Base-by-base conservation (phyloP, 2,329 filamentous ascomycete genomes). In the Davidsoniella neocaledoniae region DNA sequence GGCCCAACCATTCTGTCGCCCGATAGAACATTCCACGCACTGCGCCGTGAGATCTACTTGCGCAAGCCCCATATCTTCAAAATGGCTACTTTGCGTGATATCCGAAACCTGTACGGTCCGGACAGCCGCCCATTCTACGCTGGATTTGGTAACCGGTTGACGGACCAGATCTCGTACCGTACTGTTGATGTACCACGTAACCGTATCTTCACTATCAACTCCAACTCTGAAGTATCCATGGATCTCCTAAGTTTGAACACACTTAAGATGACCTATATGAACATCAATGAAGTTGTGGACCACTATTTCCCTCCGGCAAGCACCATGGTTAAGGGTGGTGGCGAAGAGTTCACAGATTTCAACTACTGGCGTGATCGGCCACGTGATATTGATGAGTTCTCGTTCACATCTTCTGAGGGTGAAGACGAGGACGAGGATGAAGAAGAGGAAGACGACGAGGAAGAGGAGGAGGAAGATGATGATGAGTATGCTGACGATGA, bases 61-160 rank as follows among this genome's bases (percentile, higher is more conserved):
- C 79, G 91, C 48, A 96, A 98, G 63, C 93, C 91, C 0, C 88
- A 98, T 61, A 86, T 98, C 6, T 98, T 98, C 76, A 98, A 98
- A 66, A 98, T 98, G 93, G 87, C 91, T 2, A 98, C 91, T 55
- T 68, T 98, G 17, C 80, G 91, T 39, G 91, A 98, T 62, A 96
- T 98, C 57, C 80, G 88, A 61, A 85, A 81, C 52, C 72, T 98
- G 0, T 98, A 95, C 60, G 81, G 79, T 2, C 72, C 77, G 0
- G 78, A 83, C 23, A 71, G 77, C 40, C 86, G 81, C 16, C 90
- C 91, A 0, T 98, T 98, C 61, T 96, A 94, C 59, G 93, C 93
- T 9, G 91, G 91, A 0, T 98, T 96, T 60, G 91, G 93, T 52
- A 98, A 98, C 63, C 80, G 91, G 50, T 73, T 98, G 51, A 98